These are phyloP conservation scores for Paxillus involutus DNA, from an alignment of 768 basidiomycete species.

Conservation along the genomic window DNA sequence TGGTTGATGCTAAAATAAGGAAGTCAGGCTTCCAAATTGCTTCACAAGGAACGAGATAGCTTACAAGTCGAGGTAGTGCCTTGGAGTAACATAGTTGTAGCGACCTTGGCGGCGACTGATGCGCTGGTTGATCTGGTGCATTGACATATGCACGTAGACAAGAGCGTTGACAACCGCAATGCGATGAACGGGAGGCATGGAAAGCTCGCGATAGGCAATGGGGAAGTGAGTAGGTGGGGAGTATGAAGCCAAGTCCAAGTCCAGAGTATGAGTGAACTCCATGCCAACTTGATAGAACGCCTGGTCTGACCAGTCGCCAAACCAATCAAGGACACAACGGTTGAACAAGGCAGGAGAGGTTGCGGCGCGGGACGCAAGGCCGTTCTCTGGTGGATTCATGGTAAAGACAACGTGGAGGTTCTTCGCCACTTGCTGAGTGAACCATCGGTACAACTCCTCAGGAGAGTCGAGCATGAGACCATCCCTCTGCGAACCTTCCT, in stretches of 20 bases:
- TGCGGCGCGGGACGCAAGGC: slow-evolving; percentile 91
- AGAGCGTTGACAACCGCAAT: slow-evolving; percentile 91
- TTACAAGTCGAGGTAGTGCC: slow-evolving; percentile 98
- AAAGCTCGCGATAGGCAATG: slow-evolving; percentile 79
- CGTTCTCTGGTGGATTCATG: slow-evolving; percentile 98
- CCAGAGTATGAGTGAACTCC: slow-evolving; percentile 93
- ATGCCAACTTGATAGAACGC: slow-evolving; percentile 97
- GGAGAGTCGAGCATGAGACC: slow-evolving; percentile 98
- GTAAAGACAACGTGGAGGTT: slow-evolving; percentile 99
- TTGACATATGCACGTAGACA: slow-evolving; percentile 86
- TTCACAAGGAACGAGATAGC: slow-evolving; percentile 32
- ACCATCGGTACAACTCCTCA: slow-evolving; percentile 98
- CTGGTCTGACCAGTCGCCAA: slow-evolving; percentile 99
- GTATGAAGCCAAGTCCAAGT: slow-evolving; percentile 86
- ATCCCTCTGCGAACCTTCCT: slow-evolving; percentile 98
- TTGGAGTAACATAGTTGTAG: slow-evolving; percentile 94
- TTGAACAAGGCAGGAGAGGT: slow-evolving; percentile 99
- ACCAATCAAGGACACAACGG: slow-evolving; percentile 99
- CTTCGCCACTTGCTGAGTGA: slow-evolving; percentile 96
- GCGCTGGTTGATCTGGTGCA: slow-evolving; percentile 86
- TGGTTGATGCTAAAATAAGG: slow-evolving; percentile 78
- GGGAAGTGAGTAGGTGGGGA: slow-evolving; percentile 82
- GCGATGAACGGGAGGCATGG: slow-evolving; percentile 87
- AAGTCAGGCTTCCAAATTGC: slow-evolving; percentile 4
- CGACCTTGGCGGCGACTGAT: slow-evolving; percentile 92